Evolutionary conservation across 805 yeast genomes (phyloP).

Genomic region (Torulaspora quercuum): DNA sequence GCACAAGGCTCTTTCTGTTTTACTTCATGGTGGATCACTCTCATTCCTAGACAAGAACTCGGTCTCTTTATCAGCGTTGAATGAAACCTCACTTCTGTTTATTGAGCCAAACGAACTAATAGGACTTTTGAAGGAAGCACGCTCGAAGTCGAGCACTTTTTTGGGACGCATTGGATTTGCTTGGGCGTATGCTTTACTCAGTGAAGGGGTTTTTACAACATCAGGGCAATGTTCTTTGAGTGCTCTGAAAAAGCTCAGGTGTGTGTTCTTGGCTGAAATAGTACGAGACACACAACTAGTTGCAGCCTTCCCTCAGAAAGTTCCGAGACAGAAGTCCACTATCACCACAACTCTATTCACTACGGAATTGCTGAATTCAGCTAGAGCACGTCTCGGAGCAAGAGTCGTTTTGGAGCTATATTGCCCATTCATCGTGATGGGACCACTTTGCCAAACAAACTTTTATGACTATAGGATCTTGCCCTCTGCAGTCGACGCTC

Average conservation of each 20-base stretch:
- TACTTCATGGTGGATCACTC: slow-evolving; percentile 37
- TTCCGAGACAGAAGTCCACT: slow-evolving; percentile 15
- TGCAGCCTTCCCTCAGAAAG: slow-evolving; percentile 16
- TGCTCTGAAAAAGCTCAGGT: slow-evolving; percentile 35
- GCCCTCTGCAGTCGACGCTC: slow-evolving; percentile 28
- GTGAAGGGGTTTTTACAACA: slow-evolving; percentile 48
- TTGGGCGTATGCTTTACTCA: slow-evolving; percentile 43
- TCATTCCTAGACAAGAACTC: slow-evolving; percentile 26
- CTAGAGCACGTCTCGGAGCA: slow-evolving; percentile 47
- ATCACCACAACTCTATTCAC: slow-evolving; percentile 15
- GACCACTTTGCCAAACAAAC: slow-evolving; percentile 59
- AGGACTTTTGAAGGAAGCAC: slow-evolving; percentile 8
- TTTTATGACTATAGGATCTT: slow-evolving; percentile 58
- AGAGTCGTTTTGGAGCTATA: slow-evolving; percentile 52
- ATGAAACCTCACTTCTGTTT: slow-evolving; percentile 26
- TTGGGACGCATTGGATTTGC: slow-evolving; percentile 30
- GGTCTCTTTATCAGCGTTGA: slow-evolving; percentile 17
- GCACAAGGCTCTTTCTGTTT: slow-evolving; percentile 38
- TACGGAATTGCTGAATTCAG: slow-evolving; percentile 36
- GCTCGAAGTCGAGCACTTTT: slow-evolving; percentile 3
- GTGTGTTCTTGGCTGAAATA: slow-evolving; percentile 42
- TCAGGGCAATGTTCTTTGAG: slow-evolving; percentile 29
- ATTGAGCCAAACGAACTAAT: slow-evolving; percentile 13
- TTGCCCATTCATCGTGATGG: slow-evolving; percentile 42
- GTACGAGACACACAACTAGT: slow-evolving; percentile 20